A percentile compares a stretch with the other conserved stretches of the same genome.
Conservation (phyloP, 2,329 filamentous ascomycete species). For the Aspergillus nomiae region DNA sequence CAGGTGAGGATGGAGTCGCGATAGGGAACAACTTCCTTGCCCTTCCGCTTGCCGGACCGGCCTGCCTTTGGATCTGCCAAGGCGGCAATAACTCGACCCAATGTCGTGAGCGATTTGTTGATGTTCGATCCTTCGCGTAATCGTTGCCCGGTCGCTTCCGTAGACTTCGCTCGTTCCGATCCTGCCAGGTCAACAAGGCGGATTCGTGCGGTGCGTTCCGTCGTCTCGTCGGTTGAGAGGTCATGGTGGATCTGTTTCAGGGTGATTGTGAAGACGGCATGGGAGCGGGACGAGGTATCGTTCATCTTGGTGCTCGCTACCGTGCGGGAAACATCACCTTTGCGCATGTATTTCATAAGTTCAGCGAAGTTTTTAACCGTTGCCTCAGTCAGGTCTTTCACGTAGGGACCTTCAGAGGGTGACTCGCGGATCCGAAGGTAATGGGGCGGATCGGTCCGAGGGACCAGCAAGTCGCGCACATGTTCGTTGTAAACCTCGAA, state of each 20-base stretch:
- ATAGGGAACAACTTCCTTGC: slow-evolving; percentile 80
- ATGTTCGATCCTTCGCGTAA: slow-evolving; percentile 96
- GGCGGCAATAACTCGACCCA: slow-evolving; percentile 93
- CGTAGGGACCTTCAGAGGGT: slow-evolving; percentile 90
- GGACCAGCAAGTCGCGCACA: slow-evolving; percentile 87
- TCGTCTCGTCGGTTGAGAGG: slow-evolving; percentile 95
- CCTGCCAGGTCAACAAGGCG: slow-evolving; percentile 92
- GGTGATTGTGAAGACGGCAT: slow-evolving; percentile 97
- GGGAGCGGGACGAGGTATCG: slow-evolving; percentile 92
- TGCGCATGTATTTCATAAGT: slow-evolving; percentile 86
- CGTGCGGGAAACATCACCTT: slow-evolving; percentile 84
- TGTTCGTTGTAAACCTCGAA: slow-evolving; percentile 99
- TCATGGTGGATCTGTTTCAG: slow-evolving; percentile 98
- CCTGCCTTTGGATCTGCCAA: slow-evolving; percentile 73
- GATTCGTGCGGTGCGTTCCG: slow-evolving; percentile 90
- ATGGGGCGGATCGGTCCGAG: slow-evolving; percentile 75
- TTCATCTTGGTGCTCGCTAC: slow-evolving; percentile 98
- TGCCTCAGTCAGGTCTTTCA: slow-evolving; percentile 93
- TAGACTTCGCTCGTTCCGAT: slow-evolving; percentile 91
- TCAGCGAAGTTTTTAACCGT: slow-evolving; percentile 85
- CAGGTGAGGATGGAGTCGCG: slow-evolving; percentile 82
- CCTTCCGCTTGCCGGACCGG: slow-evolving; percentile 57
- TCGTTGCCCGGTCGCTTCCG: slow-evolving; percentile 87
- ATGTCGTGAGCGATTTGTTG: slow-evolving; percentile 96
- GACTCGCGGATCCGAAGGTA: slow-evolving; percentile 98